Conservation (phyloP, 371 early-diverging fungal species). For the Mortierella sp. region DNA sequence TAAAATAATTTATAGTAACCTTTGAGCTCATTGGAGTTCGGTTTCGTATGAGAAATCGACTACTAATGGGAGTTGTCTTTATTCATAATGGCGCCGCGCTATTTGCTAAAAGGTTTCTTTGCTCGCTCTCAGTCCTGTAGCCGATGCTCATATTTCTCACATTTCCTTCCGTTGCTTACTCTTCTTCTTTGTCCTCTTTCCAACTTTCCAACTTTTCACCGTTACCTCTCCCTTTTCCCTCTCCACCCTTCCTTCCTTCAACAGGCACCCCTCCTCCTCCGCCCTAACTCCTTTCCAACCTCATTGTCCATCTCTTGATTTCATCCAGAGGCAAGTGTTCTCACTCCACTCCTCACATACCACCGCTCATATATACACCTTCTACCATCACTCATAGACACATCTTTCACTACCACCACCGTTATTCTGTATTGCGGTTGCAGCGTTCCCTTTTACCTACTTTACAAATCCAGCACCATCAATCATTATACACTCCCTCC, state of each 20-base stretch:
- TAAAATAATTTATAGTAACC: background rate
- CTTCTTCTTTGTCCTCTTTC: conserved; percentile 1
- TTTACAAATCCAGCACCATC: too few relatives aligned
- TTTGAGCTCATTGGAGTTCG: background rate
- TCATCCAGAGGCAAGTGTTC: conserved; percentile 24
- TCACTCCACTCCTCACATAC: background rate
- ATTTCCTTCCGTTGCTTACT: background rate
- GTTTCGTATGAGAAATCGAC: background rate
- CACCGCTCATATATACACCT: background rate
- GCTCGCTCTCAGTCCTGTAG: background rate
- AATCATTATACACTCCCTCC: too few relatives aligned
- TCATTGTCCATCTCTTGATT: conserved; percentile 17
- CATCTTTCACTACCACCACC: background rate
- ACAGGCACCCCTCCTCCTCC: conserved; percentile 26
- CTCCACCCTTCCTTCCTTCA: conserved; percentile 37
- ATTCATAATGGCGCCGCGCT: background rate
- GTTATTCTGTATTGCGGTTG: too few relatives aligned
- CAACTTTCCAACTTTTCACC: background rate
- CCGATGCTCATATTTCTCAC: background rate
- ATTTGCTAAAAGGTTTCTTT: background rate
- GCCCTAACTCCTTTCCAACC: conserved; percentile 1
- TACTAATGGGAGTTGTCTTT: background rate
- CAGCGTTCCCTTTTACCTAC: too few relatives aligned
- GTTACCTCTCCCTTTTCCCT: background rate
- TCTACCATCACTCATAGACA: background rate